phyloP scores from a whole-genome alignment of 2,329 filamentous ascomycete species.

The Stachybotrys chlorohalonatus region DNA sequence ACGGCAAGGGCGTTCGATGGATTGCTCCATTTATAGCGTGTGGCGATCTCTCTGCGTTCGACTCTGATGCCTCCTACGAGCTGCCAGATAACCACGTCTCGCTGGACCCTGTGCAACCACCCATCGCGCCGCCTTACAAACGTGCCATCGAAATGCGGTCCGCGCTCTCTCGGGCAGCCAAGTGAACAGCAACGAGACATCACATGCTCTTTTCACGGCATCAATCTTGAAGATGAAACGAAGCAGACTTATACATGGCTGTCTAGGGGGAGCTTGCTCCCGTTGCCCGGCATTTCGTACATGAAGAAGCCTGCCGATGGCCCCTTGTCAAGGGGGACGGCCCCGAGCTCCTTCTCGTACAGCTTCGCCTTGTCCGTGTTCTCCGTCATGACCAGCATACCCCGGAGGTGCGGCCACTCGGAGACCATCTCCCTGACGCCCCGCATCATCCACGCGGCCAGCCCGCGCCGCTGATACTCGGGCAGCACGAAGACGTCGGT shows the following conservation, averaged over 20 bases:
- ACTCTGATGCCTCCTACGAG: conserved; percentile 90
- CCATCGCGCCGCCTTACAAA: conserved; percentile 92
- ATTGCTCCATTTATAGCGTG: conserved; percentile 96
- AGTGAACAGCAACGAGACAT: conserved; percentile 3
- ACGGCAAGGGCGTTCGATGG: conserved; percentile 51
- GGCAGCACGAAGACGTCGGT: conserved; percentile 60
- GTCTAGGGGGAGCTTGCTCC: conserved; percentile 22
- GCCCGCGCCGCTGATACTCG: conserved; percentile 49
- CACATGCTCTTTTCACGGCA: background rate
- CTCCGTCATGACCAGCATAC: conserved; percentile 46
- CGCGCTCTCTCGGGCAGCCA: conserved; percentile 18
- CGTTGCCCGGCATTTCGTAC: conserved; percentile 30
- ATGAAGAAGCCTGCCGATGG: conserved; percentile 29
- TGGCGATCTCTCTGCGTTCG: conserved; percentile 87
- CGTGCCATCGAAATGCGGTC: conserved; percentile 67
- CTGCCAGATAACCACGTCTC: conserved; percentile 79
- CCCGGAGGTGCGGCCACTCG: conserved; percentile 50
- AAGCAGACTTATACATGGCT: background rate
- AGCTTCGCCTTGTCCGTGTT: conserved; percentile 28
- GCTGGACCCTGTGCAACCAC: conserved; percentile 87
- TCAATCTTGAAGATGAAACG: background rate
- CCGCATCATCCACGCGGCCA: conserved; percentile 56
- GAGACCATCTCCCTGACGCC: conserved; percentile 48
- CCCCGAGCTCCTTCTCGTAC: conserved; percentile 39
- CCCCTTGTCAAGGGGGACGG: conserved; percentile 32